Conservation (phyloP, 495 filamentous ascomycete species). For the Xylaria bambusicola region DNA sequence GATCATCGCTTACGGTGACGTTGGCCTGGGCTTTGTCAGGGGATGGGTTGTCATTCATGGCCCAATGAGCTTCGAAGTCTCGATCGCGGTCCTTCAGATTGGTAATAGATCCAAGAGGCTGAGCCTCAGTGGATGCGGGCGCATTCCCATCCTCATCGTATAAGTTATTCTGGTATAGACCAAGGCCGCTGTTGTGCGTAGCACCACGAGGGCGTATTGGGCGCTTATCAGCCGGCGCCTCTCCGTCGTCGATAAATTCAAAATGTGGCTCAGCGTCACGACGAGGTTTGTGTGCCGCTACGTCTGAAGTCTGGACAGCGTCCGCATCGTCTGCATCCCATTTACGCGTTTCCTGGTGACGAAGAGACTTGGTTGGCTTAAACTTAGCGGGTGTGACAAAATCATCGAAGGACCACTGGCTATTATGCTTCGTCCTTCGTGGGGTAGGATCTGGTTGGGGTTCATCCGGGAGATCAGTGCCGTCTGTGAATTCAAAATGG, state of each 20-base stretch:
- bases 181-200: slow-evolving; percentile 62
- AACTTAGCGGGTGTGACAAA: slow-evolving; percentile 78
- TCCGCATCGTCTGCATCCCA: slow-evolving; percentile 69
- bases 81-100: slow-evolving; percentile 68
- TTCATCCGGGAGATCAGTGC: slow-evolving; percentile 47
- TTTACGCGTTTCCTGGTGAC: slow-evolving; percentile 60
- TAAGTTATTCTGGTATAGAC: slow-evolving; percentile 76
- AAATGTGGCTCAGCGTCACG: slow-evolving; percentile 82
- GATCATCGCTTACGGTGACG: slow-evolving; percentile 46
- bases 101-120: slow-evolving; percentile 59
- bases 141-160: slow-evolving; percentile 56
- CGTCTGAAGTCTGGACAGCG: slow-evolving; percentile 54
- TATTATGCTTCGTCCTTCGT: slow-evolving; percentile 60
- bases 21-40: slow-evolving; percentile 27
- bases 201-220: slow-evolving; percentile 47
- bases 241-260: slow-evolving; percentile 59
- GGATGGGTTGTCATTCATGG: slow-evolving; percentile 65
- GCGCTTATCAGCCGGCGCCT: slow-evolving; percentile 31
- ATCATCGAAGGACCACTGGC: slow-evolving; percentile 84
- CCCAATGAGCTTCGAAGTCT: slow-evolving; percentile 73
- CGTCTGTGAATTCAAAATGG: slow-evolving; percentile 84
- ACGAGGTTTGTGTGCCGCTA: slow-evolving; percentile 65
- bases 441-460: slow-evolving; percentile 41
- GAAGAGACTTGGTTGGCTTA: slow-evolving; percentile 43
- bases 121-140: slow-evolving; percentile 27